These are phyloP conservation scores for Calocybe cyanea DNA, from an alignment of 768 basidiomycete species.

Conservation along the genomic window DNA sequence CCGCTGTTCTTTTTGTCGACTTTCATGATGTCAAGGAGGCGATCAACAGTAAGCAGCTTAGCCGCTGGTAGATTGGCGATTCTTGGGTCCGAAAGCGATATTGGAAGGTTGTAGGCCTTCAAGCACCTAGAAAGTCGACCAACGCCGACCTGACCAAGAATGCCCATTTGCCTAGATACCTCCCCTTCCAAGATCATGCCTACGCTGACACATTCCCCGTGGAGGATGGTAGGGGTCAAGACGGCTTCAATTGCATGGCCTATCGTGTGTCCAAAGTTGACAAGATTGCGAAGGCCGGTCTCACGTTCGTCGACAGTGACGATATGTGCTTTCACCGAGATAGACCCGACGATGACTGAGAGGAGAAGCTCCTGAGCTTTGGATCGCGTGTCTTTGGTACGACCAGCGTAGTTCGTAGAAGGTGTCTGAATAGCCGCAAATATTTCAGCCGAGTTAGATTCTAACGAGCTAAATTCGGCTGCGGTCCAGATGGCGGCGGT, in stretches of 20 bases:
- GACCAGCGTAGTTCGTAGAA: constrained; percentile 52
- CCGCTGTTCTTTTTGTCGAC: constrained; percentile 99
- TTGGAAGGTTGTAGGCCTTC: constrained; percentile 88
- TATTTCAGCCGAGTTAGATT: constrained; percentile 81
- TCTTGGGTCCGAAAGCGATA: constrained; percentile 73
- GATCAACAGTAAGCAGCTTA: constrained; percentile 69
- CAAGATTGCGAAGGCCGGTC: constrained; percentile 93
- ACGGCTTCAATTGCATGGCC: constrained; percentile 98
- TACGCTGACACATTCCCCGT: constrained; percentile 93
- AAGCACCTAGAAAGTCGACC: constrained; percentile 86
- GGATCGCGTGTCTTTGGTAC: constrained; percentile 63
- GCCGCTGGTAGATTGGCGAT: constrained; percentile 71
- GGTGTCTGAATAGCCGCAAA: constrained; percentile 79
- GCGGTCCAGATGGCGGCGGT: constrained; percentile 99
- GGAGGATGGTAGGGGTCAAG: constrained; percentile 87
- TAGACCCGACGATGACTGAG: constrained; percentile 87
- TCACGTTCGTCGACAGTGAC: constrained; percentile 97
- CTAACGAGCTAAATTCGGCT: constrained; percentile 81
- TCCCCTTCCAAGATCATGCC: constrained; percentile 98
- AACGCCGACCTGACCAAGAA: constrained; percentile 87
- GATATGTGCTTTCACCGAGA: constrained; percentile 94
- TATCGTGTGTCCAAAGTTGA: constrained; percentile 98
- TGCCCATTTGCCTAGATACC: constrained; percentile 82
- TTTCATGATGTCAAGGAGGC: constrained; percentile 88
- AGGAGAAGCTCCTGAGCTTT: constrained; percentile 80